Conservation (phyloP, 495 filamentous ascomycete genomes). For the Lindgomyces ingoldianus region DNA sequence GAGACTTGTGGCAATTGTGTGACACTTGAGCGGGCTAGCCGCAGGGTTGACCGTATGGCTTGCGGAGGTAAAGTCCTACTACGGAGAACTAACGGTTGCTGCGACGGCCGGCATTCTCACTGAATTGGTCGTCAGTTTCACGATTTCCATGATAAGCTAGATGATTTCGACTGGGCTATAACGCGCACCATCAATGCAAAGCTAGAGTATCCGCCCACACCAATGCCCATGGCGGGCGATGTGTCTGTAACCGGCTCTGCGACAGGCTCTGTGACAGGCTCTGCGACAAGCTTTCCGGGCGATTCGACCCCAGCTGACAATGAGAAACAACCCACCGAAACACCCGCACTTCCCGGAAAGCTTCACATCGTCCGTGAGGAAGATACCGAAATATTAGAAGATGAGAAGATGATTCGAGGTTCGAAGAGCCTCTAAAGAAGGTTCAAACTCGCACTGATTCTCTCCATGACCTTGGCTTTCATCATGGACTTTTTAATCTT, state of each 20-base stretch:
- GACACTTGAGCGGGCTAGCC: conserved; percentile 71
- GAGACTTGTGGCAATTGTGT: conserved; percentile 69
- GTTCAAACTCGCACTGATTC: neutral
- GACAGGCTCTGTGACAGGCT: no score
- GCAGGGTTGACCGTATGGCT: conserved; percentile 84
- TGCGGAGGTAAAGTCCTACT: conserved; percentile 71
- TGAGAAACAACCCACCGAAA: neutral
- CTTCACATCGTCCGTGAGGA: neutral
- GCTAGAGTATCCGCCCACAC: neutral
- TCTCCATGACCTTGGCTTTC: neutral
- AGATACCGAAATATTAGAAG: neutral
- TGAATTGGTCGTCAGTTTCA: conserved; percentile 71
- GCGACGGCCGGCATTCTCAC: conserved; percentile 77
- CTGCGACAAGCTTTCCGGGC: no score
- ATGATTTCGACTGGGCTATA: conserved; percentile 11
- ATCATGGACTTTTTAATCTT: neutral
- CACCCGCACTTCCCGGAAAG: neutral
- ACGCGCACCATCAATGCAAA: conserved; percentile 1
- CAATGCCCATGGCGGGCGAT: neutral
- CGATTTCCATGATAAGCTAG: conserved; percentile 61
- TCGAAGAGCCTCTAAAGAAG: neutral
- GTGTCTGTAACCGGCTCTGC: neutral
- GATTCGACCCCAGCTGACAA: neutral
- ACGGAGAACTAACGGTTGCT: conserved; percentile 67
- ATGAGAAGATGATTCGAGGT: neutral